phyloP scores from a whole-genome alignment of 1,139 yeast species.

The Saccharomyces hybrid region DNA sequence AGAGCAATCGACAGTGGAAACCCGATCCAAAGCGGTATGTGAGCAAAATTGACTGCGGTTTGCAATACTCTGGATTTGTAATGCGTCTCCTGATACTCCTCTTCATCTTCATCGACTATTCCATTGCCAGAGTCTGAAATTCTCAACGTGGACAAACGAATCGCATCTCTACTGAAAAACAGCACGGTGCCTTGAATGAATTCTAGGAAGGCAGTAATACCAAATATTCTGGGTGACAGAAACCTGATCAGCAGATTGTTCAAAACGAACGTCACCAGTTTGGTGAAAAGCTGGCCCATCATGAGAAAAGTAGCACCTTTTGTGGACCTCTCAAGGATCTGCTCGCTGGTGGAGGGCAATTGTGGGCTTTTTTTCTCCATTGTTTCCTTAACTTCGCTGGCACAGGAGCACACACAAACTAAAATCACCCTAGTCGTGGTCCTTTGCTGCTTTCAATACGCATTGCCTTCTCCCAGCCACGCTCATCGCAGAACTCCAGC shows the following conservation, averaged over 20 bases:
- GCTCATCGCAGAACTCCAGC: not conserved
- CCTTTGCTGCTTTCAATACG: not conserved
- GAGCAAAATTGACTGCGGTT: conserved; percentile 66
- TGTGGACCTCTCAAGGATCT: conserved; percentile 37
- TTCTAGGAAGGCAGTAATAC: conserved; percentile 72
- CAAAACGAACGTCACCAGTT: conserved; percentile 63
- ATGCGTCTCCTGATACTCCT: conserved; percentile 14
- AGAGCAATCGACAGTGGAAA: conserved; percentile 46
- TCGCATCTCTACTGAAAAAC: conserved; percentile 79
- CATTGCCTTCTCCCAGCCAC: not conserved
- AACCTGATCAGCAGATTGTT: conserved; percentile 70
- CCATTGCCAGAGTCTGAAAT: conserved; percentile 27
- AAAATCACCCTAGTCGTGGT: not conserved
- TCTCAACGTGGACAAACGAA: conserved; percentile 67
- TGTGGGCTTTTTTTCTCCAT: not conserved
- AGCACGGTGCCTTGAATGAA: conserved; percentile 60
- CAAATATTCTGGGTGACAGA: conserved; percentile 72
- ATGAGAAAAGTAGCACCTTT: conserved; percentile 62
- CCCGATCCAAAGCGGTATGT: conserved; percentile 55
- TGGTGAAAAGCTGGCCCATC: conserved; percentile 66
- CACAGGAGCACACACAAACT: not conserved
- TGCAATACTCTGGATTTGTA: conserved; percentile 39
- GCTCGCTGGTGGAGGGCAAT: conserved; percentile 16
- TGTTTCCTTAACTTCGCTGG: not conserved
- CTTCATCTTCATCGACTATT: conserved; percentile 20